Evolutionary conservation across 352 stramenopile species (phyloP), one percentile per base, ranked within the genome.

Genomic region (Phytopythium mirpurense): DNA sequence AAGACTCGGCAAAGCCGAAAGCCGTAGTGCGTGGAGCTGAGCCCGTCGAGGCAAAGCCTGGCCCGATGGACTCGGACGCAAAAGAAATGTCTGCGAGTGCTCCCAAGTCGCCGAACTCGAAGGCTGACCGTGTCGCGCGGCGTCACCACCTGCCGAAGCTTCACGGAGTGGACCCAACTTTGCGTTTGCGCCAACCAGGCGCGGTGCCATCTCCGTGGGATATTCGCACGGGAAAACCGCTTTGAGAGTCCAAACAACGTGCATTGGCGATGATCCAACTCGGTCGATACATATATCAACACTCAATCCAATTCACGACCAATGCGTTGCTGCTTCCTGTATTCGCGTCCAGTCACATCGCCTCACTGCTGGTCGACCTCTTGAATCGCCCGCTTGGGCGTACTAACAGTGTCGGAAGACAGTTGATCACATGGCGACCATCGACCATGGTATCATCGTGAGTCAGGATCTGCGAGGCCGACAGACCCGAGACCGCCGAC

Each of bases 361-460:
- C 19, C 42, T 50, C 43, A n/a, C 26, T 36, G 3, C n/a, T 8
- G 6, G 16, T 6, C 7, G 46, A 21, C 19, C 29, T 19, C 1
- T 19, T 3, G 35, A 68, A 63, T n/a, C 49, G 69, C 7, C 78
- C 74, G 27, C 61, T 71, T 19, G 75, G 75, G 16, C 67, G 70
- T 27, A 85, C 19, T 11, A 89, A 42, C 23, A 87, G 34, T 14
- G 70, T 85, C 32, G 65, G 65, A 11, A 89, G 57, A 14, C 49
- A 62, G 8, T 55, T 46, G 2, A 87, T 36, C 9, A 87, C 73
- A 51, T 80, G 65, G 2, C 52, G 43, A 6, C 38, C 60, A 40
- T 78, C 72, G 5, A 87, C 44, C 63, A 83, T 63, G 57, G 86
- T 68, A 14, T 69, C 67, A 42, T 89, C 78, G 27, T 86, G 71